A percentile compares a stretch with the other conserved stretches of the same genome.
phyloP scores from a whole-genome alignment of 495 filamentous ascomycete species.

The Aspergillus cavernicola region DNA sequence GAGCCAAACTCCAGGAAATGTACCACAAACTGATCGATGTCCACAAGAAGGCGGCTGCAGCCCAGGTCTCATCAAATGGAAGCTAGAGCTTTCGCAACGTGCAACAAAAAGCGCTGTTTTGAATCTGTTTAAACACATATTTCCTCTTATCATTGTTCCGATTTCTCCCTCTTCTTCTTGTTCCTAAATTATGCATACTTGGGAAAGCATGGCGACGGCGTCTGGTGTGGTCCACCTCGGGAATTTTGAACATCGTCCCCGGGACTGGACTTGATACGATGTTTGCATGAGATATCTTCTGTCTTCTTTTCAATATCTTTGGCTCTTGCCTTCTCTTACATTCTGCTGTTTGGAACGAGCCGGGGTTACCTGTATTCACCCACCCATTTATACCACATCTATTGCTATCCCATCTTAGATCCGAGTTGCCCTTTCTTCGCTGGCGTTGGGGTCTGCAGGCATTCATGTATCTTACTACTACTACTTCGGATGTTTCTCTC shows the following conservation, averaged over 20 bases:
- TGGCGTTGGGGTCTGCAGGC: conserved; percentile 6
- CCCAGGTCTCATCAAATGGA: conserved; percentile 29
- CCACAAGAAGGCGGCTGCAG: conserved; percentile 22
- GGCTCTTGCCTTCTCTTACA: conserved; percentile 2
- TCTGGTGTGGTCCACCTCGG: conserved; percentile 22
- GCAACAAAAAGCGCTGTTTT: conserved; percentile 16
- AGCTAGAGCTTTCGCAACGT: conserved; percentile 7
- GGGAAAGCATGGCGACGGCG: conserved; percentile 34
- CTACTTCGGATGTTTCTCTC: not conserved
- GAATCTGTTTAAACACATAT: conserved; percentile 15
- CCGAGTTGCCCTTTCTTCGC: not conserved
- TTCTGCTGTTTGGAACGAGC: conserved; percentile 12
- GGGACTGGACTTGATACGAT: conserved; percentile 19
- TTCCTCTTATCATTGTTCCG: conserved; percentile 6
- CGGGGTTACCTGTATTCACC: conserved; percentile 6
- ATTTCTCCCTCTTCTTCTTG: conserved; percentile 10
- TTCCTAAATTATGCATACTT: conserved; percentile 28
- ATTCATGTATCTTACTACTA: conserved; percentile 8
- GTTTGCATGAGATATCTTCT: conserved; percentile 23
- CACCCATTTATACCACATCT: not conserved
- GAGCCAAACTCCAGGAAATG: conserved; percentile 45
- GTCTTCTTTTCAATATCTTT: conserved; percentile 7
- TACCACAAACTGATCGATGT: conserved; percentile 43
- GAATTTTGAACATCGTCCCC: conserved; percentile 7
- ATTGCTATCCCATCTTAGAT: not conserved